Evolutionary conservation across 306 rosid species (phyloP), one percentile per base, ranked within the genome.

Genomic region (Carpinus fangiana): DNA sequence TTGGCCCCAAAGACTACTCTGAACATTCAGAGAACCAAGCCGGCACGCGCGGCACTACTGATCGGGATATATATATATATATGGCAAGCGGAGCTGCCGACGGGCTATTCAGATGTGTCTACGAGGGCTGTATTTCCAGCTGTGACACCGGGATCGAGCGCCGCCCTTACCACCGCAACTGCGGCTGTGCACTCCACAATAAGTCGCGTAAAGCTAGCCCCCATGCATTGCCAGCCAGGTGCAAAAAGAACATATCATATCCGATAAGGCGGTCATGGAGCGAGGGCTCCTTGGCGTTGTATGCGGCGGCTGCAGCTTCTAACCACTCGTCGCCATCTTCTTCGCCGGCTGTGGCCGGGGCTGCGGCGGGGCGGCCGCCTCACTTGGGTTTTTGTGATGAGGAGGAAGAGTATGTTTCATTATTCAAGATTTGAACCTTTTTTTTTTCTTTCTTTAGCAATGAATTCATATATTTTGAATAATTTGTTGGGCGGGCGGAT

Each of bases 211-310:
- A 41, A 17, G 72, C 12, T 2, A 16, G 72, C 48, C 41, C 72
- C 4, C 51, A 38, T 17, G 28, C 46, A 14, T 8, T 66, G 26
- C 26, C 72, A 2, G 11, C 21, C 21, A 5, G 9, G 23, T 38
- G 72, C 72, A 66, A 66, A 28, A 81, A 73, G 46, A 76, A 26
- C 45, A 53, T 84, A 8, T 78, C 88, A 2, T 84, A 81, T 64
- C 88, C 88, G 2, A 34, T 84, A n/a, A 84, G 83, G 61, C 59
- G 84, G 72, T 75, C 88, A 2, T 81, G 88, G 88, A 84, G 88
- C 56, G 88, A 84, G 53, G 88, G 88, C 2, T 52, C 64, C 45
- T 64, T 84, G 73, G 77, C 77, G 38, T 36, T 74, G 77, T 36
- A 28, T 48, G 73, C 66, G 46, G 69, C 70, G 0, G 34, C 65